These are phyloP conservation scores for Nicotiana benthamiana DNA, from an alignment of 257 asterid genomes.

Conservation along the genomic window DNA sequence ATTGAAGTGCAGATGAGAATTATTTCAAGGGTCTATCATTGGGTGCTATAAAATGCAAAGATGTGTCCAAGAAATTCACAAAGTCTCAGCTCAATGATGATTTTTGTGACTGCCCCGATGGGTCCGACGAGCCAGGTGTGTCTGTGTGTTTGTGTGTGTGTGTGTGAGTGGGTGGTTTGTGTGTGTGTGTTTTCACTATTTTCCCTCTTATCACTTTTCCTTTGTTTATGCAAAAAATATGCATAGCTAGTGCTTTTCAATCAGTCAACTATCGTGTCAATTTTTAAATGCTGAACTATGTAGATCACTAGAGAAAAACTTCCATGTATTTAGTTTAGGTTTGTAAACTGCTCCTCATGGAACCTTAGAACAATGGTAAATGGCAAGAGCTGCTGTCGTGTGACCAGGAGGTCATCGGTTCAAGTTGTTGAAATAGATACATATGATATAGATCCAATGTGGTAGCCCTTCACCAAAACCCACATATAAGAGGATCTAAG, in stretches of 20 bases:
- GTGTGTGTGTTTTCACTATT: too few relatives aligned
- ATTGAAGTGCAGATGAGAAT: constrained; percentile 49
- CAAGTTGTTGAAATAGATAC: too few relatives aligned
- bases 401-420: too few relatives aligned
- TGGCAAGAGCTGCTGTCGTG: too few relatives aligned
- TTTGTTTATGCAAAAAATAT: background rate
- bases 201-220: background rate
- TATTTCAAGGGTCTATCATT: constrained; percentile 45
- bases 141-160: background rate
- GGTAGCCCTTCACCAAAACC: too few relatives aligned
- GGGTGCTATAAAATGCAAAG: constrained; percentile 64
- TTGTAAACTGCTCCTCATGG: background rate
- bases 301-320: background rate
- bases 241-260: background rate
- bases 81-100: constrained; percentile 84
- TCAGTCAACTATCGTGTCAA: background rate
- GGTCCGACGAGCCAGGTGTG: constrained; percentile 97
- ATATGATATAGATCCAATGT: too few relatives aligned
- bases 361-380: too few relatives aligned
- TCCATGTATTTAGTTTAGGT: background rate
- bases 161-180: too few relatives aligned
- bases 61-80: constrained; percentile 62
- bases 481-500: too few relatives aligned
- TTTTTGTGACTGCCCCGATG: constrained; percentile 92
- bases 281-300: background rate